Percentiles rank a stretch among this genome's conserved stretches.
phyloP scores from a whole-genome alignment of 768 basidiomycete species.

The Hygrocybe punicea region DNA sequence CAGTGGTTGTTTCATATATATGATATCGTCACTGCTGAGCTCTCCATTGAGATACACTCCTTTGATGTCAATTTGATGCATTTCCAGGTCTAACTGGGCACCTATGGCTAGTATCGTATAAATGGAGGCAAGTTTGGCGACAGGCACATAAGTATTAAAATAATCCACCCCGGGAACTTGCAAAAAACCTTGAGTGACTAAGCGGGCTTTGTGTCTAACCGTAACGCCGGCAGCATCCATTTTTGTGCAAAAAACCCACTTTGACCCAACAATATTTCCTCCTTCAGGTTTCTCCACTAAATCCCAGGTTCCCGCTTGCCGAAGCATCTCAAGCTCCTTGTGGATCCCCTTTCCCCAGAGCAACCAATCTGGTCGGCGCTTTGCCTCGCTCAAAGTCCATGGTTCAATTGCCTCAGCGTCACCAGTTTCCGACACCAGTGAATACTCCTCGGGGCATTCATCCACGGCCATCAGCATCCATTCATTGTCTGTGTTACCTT shows the following conservation, averaged over 20 bases:
- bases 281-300: constrained; percentile 18
- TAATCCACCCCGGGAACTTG: constrained; percentile 35
- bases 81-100: constrained; percentile 23
- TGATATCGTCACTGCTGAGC: constrained; percentile 29
- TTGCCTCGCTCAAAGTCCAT: constrained; percentile 18
- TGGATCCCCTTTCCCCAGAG: constrained; percentile 26
- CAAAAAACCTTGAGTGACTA: constrained; percentile 30
- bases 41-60: constrained; percentile 39
- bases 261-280: constrained; percentile 27
- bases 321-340: constrained; percentile 28
- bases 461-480: background rate
- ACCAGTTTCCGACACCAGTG: constrained; percentile 19
- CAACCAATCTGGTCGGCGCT: constrained; percentile 21
- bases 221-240: constrained; percentile 28
- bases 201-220: constrained; percentile 29
- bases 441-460: constrained; percentile 23
- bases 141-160: constrained; percentile 32
- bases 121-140: constrained; percentile 25
- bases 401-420: constrained; percentile 26
- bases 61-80: constrained; percentile 41
- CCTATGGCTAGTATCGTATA: constrained; percentile 18
- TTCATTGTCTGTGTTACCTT: constrained; percentile 5
- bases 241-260: constrained; percentile 39
- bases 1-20: constrained; percentile 44
- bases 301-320: constrained; percentile 30